Percentiles rank a stretch among this genome's conserved stretches.
phyloP scores from a whole-genome alignment of 2,329 filamentous ascomycete species.

The Penicillium griseofulvum region DNA sequence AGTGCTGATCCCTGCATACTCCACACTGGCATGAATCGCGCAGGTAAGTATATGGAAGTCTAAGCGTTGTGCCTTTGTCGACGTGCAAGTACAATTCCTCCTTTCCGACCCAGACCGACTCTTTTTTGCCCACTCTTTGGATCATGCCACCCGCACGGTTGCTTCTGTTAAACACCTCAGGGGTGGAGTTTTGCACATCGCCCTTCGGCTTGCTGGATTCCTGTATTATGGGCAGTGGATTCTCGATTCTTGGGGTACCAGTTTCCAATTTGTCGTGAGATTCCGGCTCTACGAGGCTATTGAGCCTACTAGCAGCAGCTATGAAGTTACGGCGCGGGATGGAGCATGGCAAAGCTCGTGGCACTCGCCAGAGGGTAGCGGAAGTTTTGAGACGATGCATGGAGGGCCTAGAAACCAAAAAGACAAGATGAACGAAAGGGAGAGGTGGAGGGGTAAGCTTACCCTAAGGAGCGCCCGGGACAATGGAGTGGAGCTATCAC shows the following conservation, averaged over 20 bases:
- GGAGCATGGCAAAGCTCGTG: conserved; percentile 4
- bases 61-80: background rate
- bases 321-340: conserved; percentile 10
- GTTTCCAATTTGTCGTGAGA: background rate
- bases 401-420: background rate
- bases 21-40: conserved; percentile 58
- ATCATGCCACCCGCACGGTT: background rate
- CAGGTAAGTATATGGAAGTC: conserved; percentile 31
- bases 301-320: conserved; percentile 6
- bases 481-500: background rate
- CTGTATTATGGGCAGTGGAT: background rate
- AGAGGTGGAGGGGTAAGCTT: background rate
- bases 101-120: background rate
- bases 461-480: background rate
- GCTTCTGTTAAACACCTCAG: background rate
- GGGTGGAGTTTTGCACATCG: background rate
- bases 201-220: background rate
- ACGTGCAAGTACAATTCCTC: conserved; percentile 4
- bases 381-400: conserved; percentile 11
- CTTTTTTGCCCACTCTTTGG: background rate
- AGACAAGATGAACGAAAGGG: background rate
- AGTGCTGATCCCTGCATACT: conserved; percentile 56
- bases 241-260: background rate
- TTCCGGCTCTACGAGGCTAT: background rate
- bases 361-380: conserved; percentile 6